Base-by-base conservation (phyloP, 495 filamentous ascomycete genomes). In the Podospora pseudoanserina region DNA sequence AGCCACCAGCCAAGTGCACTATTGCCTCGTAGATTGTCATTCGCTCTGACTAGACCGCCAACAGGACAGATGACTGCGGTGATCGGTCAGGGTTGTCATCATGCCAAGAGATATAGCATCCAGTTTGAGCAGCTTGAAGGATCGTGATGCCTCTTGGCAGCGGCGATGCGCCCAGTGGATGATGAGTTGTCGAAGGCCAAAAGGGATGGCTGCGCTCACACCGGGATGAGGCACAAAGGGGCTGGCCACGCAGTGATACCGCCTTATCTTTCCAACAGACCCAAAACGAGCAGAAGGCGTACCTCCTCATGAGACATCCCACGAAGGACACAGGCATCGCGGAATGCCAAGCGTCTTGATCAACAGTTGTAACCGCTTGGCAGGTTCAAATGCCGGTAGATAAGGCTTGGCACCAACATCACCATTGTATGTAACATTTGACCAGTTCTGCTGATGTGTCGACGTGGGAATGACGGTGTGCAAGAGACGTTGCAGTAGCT, bases 311-410 rank as follows among this genome's bases (percentile, higher is more conserved):
- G 67, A 72, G 70, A 72, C 70, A 72, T 58, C 44, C 63, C 70
- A 67, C 64, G 67, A 63, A 60, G 59, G 62, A 39, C 26, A 39
- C 63, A 59, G 60, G 30, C 19, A 19, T 66, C 32, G 60, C 60
- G 70, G 68, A 70, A 68, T 74, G 72, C 72, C 72, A 74, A 74
- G 72, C 18, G 32, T 27, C 63, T 68, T 66, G 65, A 71, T 74
- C 68, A 69, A 30, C 71, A 70, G 53, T 66, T 71, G 67, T 73
- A 70, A 72, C 73, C 9, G 67, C 71, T 75, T 75, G 71, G 71
- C 71, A 61, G 49, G 49, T 32, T 67, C 62, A 67, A 32, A 62
- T 20, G 60, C 27, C 62, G 60, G 69, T 58, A 68, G 62, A 65
- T 68, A 61, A 60, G 4, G 65, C 69, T 68, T 71, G 69, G 66